phyloP scores from a whole-genome alignment of 2,329 filamentous ascomycete genomes.

The Colletotrichum somersetense region DNA sequence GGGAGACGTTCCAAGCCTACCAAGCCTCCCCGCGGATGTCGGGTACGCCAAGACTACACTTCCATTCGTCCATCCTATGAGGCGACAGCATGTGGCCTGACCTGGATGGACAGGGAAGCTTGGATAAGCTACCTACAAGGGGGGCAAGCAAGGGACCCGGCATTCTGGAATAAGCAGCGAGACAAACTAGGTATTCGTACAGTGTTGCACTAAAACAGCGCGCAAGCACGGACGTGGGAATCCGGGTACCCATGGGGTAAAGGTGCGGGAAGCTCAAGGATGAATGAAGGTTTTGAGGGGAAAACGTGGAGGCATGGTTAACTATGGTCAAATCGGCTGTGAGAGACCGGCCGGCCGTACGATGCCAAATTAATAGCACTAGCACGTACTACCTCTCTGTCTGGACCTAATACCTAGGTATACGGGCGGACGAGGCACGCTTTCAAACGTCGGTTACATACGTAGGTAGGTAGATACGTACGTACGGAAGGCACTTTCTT shows the following conservation, averaged over 20 bases:
- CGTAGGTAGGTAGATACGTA: neutral
- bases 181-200: neutral
- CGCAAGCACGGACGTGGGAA: slow-evolving; percentile 24
- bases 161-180: slow-evolving; percentile 30
- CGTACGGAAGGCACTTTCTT: neutral
- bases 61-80: slow-evolving; percentile 42
- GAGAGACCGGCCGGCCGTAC: neutral
- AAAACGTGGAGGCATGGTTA: slow-evolving; percentile 26
- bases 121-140: neutral
- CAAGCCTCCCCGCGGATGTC: slow-evolving; percentile 29
- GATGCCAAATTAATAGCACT: too few relatives aligned
- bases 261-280: slow-evolving; percentile 30
- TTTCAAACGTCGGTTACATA: neutral
- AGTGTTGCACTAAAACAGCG: slow-evolving; percentile 20
- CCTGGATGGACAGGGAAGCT: slow-evolving; percentile 33
- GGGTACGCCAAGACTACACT: slow-evolving; percentile 36
- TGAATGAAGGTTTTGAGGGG: slow-evolving; percentile 27
- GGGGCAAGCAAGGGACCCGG: slow-evolving; percentile 33
- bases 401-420: too few relatives aligned
- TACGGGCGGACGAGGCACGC: neutral
- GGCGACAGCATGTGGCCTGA: slow-evolving; percentile 36
- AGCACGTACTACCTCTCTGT: too few relatives aligned
- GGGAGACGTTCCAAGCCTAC: slow-evolving; percentile 17
- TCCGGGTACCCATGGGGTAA: slow-evolving; percentile 36
- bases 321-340: slow-evolving; percentile 20